A percentile compares a stretch with the other conserved stretches of the same genome.
Evolutionary conservation across 106 monocot species (phyloP).

Genomic region (Phalaenopsis equestris): DNA sequence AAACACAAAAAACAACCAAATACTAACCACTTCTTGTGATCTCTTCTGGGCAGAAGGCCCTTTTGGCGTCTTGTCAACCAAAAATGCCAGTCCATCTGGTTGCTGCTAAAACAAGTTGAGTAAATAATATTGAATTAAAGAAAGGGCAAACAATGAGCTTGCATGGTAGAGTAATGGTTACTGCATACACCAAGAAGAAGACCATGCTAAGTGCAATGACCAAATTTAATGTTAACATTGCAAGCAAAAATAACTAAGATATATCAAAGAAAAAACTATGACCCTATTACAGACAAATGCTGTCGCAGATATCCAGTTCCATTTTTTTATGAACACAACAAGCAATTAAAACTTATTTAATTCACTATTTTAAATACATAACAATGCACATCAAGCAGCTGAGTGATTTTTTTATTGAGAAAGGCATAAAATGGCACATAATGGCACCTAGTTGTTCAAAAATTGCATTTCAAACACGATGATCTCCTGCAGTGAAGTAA

Average conservation of each 20-base stretch:
- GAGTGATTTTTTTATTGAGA: neutral
- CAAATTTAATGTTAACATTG: neutral
- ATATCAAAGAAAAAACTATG: neutral
- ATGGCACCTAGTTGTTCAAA: neutral
- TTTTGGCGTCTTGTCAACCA: slow-evolving; percentile 1
- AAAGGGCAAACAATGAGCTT: neutral
- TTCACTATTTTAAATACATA: neutral
- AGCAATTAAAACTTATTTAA: neutral
- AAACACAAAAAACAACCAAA: neutral
- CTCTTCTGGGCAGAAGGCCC: neutral
- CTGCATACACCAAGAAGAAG: neutral
- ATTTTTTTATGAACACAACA: neutral
- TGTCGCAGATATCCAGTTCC: neutral
- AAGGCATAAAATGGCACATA: neutral
- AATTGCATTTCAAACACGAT: neutral
- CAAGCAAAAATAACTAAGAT: neutral
- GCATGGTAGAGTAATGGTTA: neutral
- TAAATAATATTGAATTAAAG: neutral
- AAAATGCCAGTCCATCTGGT: slow-evolving; percentile 7
- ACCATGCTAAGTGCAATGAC: neutral
- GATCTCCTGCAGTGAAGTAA: neutral
- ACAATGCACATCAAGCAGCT: neutral
- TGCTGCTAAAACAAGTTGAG: neutral
- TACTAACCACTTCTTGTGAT: slow-evolving; percentile 7
- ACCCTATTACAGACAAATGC: neutral